Percentiles rank a stretch among this genome's conserved stretches.
Conservation (phyloP, 2,329 filamentous ascomycete species). For the Cercospora zeina region DNA sequence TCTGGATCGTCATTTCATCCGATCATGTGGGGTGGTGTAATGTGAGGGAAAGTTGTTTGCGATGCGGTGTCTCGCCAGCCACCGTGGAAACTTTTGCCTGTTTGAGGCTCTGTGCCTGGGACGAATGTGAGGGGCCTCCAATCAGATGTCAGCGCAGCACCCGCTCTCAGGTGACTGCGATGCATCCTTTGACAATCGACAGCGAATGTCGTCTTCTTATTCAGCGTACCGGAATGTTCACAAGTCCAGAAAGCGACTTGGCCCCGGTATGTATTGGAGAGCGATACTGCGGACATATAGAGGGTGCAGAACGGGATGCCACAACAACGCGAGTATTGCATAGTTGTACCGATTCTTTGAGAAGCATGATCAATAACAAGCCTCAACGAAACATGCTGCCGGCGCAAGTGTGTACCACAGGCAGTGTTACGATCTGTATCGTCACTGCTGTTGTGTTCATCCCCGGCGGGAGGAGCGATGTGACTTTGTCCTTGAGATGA, state of each 20-base stretch:
- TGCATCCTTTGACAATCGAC: background rate
- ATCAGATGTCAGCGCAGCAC: background rate
- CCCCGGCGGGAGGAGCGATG: too few relatives aligned
- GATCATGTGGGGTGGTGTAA: slow-evolving; percentile 13
- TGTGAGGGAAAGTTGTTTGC: background rate
- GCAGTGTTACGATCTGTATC: too few relatives aligned
- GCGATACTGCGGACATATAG: background rate
- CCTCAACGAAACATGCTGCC: too few relatives aligned
- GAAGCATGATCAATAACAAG: too few relatives aligned
- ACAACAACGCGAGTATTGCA: background rate
- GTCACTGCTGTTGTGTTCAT: too few relatives aligned
- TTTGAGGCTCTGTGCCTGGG: slow-evolving; percentile 5
- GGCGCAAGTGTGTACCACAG: too few relatives aligned
- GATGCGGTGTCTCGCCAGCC: slow-evolving; percentile 4
- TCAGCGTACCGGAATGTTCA: background rate
- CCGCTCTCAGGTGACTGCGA: slow-evolving; percentile 1
- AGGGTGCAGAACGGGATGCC: background rate
- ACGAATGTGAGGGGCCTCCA: slow-evolving; percentile 4
- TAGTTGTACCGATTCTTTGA: too few relatives aligned
- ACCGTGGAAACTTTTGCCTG: slow-evolving; percentile 10
- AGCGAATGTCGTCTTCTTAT: background rate
- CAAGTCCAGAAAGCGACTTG: slow-evolving; percentile 1
- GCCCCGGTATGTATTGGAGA: background rate
- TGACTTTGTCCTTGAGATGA: too few relatives aligned
- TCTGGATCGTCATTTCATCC: slow-evolving; percentile 5